These are phyloP conservation scores for Aegilops sharonensis DNA, from an alignment of 176 grass and related monocot species.

Conservation along the genomic window DNA sequence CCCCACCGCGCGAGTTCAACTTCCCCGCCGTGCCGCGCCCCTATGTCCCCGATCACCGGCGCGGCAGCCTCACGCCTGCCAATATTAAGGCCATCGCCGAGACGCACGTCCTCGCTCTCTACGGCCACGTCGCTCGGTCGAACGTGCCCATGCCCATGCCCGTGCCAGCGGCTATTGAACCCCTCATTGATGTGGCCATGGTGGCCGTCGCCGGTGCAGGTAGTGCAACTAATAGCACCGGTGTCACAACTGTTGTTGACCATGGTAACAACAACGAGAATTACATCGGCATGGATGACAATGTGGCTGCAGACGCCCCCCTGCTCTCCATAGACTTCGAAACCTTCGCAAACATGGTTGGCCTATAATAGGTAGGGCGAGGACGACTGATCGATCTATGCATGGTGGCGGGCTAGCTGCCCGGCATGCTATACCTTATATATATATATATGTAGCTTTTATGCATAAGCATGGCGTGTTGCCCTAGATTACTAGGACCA, in stretches of 20 bases:
- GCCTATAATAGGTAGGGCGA: not conserved
- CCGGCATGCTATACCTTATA: not conserved
- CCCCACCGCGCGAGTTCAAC: constrained; percentile 10
- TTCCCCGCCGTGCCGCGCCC: constrained; percentile 34
- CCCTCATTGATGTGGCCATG: not conserved
- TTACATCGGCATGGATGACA: not conserved
- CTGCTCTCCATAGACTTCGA: constrained; percentile 1
- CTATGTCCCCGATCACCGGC: not conserved
- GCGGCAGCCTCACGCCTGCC: not conserved
- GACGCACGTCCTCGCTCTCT: not conserved
- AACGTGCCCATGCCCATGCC: not conserved
- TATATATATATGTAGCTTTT: not conserved
- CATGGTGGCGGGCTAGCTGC: not conserved
- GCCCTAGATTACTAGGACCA: not conserved
- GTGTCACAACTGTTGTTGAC: not conserved
- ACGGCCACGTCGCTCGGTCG: not conserved
- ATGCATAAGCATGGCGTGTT: not conserved
- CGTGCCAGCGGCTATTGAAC: not conserved
- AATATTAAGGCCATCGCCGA: constrained; percentile 36
- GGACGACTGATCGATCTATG: not conserved
- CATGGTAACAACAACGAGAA: not conserved
- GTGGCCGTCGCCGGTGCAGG: not conserved
- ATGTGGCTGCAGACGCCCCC: not conserved
- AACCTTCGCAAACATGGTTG: too few relatives aligned
- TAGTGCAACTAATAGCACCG: not conserved